Percentiles rank a stretch among this genome's conserved stretches.
phyloP scores from a whole-genome alignment of 1,139 yeast species.

The Saccharomyces hybrid region DNA sequence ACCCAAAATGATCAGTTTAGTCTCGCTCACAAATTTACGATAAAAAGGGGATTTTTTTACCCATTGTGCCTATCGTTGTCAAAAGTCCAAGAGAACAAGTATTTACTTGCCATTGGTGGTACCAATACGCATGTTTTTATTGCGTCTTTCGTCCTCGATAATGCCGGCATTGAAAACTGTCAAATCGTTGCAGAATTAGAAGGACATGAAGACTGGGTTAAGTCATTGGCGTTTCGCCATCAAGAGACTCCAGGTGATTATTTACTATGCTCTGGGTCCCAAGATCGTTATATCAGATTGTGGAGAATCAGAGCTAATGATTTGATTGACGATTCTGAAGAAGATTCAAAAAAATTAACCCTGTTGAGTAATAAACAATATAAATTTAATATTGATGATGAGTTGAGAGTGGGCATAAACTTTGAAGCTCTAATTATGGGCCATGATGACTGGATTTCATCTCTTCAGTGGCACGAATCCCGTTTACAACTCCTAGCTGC shows the following conservation, averaged over 20 bases:
- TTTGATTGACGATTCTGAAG: constrained; percentile 49
- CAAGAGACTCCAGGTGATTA: constrained; percentile 42
- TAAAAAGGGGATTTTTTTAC: constrained; percentile 45
- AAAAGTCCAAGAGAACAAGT: constrained; percentile 34
- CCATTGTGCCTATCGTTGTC: constrained; percentile 59
- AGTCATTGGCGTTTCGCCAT: constrained; percentile 56
- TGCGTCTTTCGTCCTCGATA: constrained; percentile 40
- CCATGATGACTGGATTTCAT: constrained; percentile 96
- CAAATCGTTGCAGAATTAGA: constrained; percentile 47
- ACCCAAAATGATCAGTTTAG: constrained; percentile 22
- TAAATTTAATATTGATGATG: constrained; percentile 39
- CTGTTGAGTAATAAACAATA: constrained; percentile 60
- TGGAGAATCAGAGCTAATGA: constrained; percentile 69
- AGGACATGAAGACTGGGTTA: constrained; percentile 95
- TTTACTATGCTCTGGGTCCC: constrained; percentile 78
- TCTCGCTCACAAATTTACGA: constrained; percentile 33
- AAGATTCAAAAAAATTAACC: constrained; percentile 45
- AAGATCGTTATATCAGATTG: constrained; percentile 79
- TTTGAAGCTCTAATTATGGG: constrained; percentile 96
- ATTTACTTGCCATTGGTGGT: constrained; percentile 73
- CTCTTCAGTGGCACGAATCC: constrained; percentile 71
- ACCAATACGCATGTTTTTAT: constrained; percentile 55
- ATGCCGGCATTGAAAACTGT: constrained; percentile 23
- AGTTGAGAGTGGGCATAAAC: constrained; percentile 46
- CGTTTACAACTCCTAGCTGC: constrained; percentile 65